Evolutionary conservation across 306 rosid genomes (phyloP).

Genomic region (Rubus parviflorus): DNA sequence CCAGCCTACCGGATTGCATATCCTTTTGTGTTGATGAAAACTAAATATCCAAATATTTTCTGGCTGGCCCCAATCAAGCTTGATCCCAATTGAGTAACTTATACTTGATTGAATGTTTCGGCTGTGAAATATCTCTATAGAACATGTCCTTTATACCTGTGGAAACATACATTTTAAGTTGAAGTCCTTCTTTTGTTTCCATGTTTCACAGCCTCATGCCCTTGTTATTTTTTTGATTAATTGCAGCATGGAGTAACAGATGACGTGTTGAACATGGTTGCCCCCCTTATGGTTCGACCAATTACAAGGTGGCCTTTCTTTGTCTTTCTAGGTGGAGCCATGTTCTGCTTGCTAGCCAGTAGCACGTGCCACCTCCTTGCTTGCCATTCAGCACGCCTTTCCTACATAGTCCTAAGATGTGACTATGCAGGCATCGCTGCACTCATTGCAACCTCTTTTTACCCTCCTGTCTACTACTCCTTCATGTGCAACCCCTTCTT

Average conservation of each 20-base stretch:
- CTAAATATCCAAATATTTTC: background rate
- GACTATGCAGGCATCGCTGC: slow-evolving; percentile 67
- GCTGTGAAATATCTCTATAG: background rate
- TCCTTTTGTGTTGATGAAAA: background rate
- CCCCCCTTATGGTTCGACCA: slow-evolving; percentile 37
- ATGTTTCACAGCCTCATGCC: slow-evolving; percentile 1
- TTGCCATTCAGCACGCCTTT: slow-evolving; percentile 59
- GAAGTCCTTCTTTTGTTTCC: background rate
- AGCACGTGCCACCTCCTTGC: slow-evolving; percentile 60
- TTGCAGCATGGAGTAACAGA: slow-evolving; percentile 43
- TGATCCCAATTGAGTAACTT: background rate
- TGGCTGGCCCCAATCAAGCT: background rate
- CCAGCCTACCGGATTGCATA: background rate
- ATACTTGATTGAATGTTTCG: background rate
- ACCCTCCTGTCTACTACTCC: slow-evolving; percentile 63
- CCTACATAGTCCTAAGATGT: slow-evolving; percentile 49
- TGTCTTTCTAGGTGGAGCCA: slow-evolving; percentile 56
- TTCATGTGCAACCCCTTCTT: slow-evolving; percentile 62
- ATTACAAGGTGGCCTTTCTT: slow-evolving; percentile 61
- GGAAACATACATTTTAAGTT: background rate
- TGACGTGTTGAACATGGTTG: slow-evolving; percentile 33
- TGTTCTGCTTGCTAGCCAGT: slow-evolving; percentile 71
- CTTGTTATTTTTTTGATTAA: background rate
- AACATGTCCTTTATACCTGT: background rate
- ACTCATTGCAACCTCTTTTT: slow-evolving; percentile 58